Conservation (phyloP, 2,329 filamentous ascomycete species). For the Aspergillus ibericus region DNA sequence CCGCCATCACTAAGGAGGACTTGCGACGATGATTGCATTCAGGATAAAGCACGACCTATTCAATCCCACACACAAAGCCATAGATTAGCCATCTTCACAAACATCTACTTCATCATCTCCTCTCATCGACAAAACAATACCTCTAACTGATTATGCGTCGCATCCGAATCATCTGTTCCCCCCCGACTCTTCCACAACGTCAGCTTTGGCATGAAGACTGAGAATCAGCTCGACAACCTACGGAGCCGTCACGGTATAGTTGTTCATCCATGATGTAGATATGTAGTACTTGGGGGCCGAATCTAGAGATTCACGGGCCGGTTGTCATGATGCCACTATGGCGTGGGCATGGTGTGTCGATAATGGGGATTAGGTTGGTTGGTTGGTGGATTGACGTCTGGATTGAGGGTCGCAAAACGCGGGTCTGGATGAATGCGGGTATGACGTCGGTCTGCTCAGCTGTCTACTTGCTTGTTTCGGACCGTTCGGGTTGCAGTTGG, state of each 20-base stretch:
- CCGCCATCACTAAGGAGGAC: slow-evolving; percentile 56
- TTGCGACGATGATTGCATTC: slow-evolving; percentile 57
- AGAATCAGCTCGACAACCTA: slow-evolving; percentile 20
- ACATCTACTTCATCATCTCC: too few relatives aligned
- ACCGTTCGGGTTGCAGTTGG: not conserved
- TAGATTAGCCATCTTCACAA: too few relatives aligned
- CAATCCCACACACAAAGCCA: too few relatives aligned
- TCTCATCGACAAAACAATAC: slow-evolving; percentile 19
- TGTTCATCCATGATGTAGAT: slow-evolving; percentile 7
- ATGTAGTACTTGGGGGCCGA: too few relatives aligned
- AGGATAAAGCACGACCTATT: slow-evolving; percentile 58
- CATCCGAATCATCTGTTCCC: slow-evolving; percentile 35
- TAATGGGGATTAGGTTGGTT: too few relatives aligned
- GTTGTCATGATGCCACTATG: not conserved
- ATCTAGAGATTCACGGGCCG: not conserved
- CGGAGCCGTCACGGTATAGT: slow-evolving; percentile 14
- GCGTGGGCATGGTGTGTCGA: not conserved
- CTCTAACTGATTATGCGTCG: slow-evolving; percentile 38
- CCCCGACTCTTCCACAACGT: slow-evolving; percentile 27
- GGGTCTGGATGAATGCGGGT: slow-evolving; percentile 19
- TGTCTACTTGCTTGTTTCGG: too few relatives aligned
- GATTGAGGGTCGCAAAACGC: slow-evolving; percentile 15
- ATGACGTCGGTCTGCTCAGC: slow-evolving; percentile 33
- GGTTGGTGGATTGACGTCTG: slow-evolving; percentile 3
- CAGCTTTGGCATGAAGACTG: slow-evolving; percentile 1